Conservation (phyloP, 176 grass and related monocot species). For the Oryza officinalis region DNA sequence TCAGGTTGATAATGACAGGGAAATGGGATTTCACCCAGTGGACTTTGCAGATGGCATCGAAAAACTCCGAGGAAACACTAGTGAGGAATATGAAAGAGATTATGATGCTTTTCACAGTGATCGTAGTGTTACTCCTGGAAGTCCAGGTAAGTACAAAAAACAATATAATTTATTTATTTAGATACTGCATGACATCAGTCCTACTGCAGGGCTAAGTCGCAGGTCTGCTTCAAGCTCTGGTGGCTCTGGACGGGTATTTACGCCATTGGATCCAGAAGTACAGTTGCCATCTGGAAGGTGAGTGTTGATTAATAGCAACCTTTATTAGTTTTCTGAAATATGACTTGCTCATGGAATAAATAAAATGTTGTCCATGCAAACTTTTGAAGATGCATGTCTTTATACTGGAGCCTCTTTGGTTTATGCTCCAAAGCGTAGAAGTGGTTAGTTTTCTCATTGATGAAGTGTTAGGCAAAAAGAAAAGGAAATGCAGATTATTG, state of each 20-base stretch:
- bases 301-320: slow-evolving; percentile 29
- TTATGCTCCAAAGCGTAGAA: slow-evolving; percentile 13
- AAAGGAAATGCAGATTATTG: neutral
- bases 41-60: slow-evolving; percentile 61
- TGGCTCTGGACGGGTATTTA: slow-evolving; percentile 53
- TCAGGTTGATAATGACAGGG: slow-evolving; percentile 49
- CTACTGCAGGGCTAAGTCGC: slow-evolving; percentile 47
- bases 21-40: slow-evolving; percentile 43
- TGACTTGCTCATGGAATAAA: slow-evolving; percentile 21
- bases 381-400: neutral
- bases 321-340: slow-evolving; percentile 3
- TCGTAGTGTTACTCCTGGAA: slow-evolving; percentile 68
- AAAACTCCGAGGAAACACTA: slow-evolving; percentile 56
- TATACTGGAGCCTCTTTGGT: neutral
- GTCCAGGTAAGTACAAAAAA: slow-evolving; percentile 60
- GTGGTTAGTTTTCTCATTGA: slow-evolving; percentile 12
- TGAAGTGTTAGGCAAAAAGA: slow-evolving; percentile 1
- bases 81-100: slow-evolving; percentile 42
- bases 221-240: slow-evolving; percentile 78
- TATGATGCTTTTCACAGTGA: slow-evolving; percentile 45
- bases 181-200: slow-evolving; percentile 30
- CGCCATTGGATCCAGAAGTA: slow-evolving; percentile 58
- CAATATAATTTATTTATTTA: slow-evolving; percentile 23
- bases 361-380: neutral
- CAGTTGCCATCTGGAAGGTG: slow-evolving; percentile 49